phyloP scores from a whole-genome alignment of 345 rosid genomes.

The Arabis hirsuta region DNA sequence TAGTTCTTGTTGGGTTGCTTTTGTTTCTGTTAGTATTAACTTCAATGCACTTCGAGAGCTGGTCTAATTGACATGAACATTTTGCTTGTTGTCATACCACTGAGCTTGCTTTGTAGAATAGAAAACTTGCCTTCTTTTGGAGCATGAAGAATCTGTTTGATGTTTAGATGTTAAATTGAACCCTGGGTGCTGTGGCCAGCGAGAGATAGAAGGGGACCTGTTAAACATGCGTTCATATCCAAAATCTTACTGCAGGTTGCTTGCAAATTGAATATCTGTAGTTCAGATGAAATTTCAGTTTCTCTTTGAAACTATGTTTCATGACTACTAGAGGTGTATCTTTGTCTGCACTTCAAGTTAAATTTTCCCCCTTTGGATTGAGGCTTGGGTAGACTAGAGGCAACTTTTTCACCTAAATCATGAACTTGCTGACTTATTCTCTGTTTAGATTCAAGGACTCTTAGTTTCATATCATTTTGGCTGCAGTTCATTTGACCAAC shows the following conservation, averaged over 20 bases:
- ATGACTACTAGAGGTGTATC: neutral
- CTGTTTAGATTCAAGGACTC: neutral
- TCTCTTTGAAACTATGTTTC: slow-evolving; percentile 1
- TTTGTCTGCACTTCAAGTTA: neutral
- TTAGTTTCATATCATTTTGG: neutral
- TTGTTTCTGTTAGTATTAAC: slow-evolving; percentile 10
- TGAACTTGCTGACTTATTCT: neutral
- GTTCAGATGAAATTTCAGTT: neutral
- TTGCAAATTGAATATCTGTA: neutral
- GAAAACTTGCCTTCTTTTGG: neutral
- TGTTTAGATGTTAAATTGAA: neutral
- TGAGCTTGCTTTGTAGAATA: neutral
- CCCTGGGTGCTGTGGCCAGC: slow-evolving; percentile 1
- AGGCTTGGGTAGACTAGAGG: neutral
- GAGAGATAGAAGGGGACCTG: slow-evolving; percentile 9
- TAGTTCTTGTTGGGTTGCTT: neutral
- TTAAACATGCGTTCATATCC: neutral
- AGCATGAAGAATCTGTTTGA: neutral
- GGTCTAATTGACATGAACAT: slow-evolving; percentile 29
- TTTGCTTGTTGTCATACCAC: neutral
- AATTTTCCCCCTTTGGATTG: neutral
- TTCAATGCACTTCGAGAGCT: slow-evolving; percentile 22
- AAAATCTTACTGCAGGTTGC: slow-evolving; percentile 13
- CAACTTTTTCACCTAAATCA: slow-evolving; percentile 10
- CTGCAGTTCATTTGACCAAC: no score